These are phyloP conservation scores for Colletotrichum brevisporum DNA, from an alignment of 2,329 filamentous ascomycete genomes.

Conservation along the genomic window DNA sequence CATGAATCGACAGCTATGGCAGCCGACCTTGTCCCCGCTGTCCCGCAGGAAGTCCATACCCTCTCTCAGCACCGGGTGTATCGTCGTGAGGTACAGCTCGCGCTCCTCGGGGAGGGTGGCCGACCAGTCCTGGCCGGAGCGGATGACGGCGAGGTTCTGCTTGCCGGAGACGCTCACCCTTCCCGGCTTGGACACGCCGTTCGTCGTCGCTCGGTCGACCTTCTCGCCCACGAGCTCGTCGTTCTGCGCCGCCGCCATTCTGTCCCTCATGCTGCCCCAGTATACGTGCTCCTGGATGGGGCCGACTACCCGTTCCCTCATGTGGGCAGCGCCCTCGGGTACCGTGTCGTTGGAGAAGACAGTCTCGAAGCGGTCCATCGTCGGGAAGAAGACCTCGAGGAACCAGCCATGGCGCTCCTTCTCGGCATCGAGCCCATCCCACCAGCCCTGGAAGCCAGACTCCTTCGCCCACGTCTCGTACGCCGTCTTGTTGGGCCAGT, in stretches of 20 bases:
- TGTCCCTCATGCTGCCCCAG: conserved; percentile 62
- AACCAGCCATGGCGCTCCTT: conserved; percentile 54
- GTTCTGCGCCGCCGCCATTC: conserved; percentile 55
- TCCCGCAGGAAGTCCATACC: conserved; percentile 62
- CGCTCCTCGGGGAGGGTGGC: conserved; percentile 56
- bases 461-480: conserved; percentile 50
- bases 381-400: conserved; percentile 57
- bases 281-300: conserved; percentile 59
- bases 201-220: not conserved
- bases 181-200: not conserved
- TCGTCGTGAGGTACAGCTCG: conserved; percentile 58
- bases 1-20: conserved; percentile 60
- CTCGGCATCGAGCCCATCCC: conserved; percentile 49
- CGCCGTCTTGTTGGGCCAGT: conserved; percentile 51
- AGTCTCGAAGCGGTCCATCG: conserved; percentile 59
- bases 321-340: conserved; percentile 57
- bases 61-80: conserved; percentile 58
- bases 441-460: conserved; percentile 56
- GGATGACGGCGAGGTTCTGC: conserved; percentile 58
- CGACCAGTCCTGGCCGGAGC: conserved; percentile 62
- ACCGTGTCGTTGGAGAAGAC: conserved; percentile 54
- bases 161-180: conserved; percentile 49
- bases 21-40: conserved; percentile 58
- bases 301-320: conserved; percentile 54
- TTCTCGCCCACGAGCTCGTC: conserved; percentile 50